phyloP scores from a whole-genome alignment of 1,284 basidiomycete genomes.

The Mycena sp. region DNA sequence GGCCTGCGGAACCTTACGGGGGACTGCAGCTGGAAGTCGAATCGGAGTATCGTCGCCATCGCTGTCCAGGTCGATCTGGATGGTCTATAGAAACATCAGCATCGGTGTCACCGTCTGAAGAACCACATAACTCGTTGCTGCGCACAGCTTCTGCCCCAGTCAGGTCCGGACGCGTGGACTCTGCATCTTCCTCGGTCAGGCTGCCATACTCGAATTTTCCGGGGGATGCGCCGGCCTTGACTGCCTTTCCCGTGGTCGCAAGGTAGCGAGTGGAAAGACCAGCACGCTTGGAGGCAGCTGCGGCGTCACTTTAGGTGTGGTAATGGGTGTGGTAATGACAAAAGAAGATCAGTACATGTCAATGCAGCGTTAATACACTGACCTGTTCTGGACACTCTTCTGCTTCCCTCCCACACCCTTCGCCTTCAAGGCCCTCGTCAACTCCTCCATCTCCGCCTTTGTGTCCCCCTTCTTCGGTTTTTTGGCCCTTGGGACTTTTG shows the following conservation, averaged over 20 bases:
- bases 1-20: not conserved
- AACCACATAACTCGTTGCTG: not conserved
- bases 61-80: not conserved
- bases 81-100: not conserved
- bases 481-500: not conserved
- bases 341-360: not conserved
- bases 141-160: not conserved
- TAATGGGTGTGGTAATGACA: not conserved
- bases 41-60: not conserved
- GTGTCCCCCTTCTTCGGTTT: not conserved
- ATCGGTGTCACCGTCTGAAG: not conserved
- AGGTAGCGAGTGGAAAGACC: not conserved
- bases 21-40: not conserved
- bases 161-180: not conserved
- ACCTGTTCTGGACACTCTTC: not conserved
- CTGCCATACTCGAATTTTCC: not conserved
- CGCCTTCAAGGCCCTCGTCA: not conserved
- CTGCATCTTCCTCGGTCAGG: too few species aligned
- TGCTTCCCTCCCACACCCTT: not conserved
- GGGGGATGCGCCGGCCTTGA: not conserved
- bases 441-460: not conserved
- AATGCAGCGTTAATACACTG: not conserved
- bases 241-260: not conserved
- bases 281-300: not conserved
- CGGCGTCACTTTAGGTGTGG: not conserved